These are phyloP conservation scores for Debaryomyces prosopidis DNA, from an alignment of 805 yeast species.

Conservation along the genomic window DNA sequence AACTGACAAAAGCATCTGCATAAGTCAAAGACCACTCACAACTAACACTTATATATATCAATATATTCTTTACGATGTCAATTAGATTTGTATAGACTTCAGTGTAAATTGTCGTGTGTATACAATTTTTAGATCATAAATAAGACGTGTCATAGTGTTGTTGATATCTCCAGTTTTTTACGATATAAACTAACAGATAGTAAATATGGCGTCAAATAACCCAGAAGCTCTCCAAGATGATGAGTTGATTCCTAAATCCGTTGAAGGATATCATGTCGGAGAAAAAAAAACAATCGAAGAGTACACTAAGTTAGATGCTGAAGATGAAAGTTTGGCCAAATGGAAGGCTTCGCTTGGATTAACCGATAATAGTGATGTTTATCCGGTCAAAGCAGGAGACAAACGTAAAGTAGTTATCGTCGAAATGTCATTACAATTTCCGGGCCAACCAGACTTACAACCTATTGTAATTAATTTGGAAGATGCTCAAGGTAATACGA, in stretches of 20 bases:
- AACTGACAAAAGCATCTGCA: too few relatives aligned
- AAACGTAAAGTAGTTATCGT: conserved; percentile 75
- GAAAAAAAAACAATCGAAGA: conserved; percentile 81
- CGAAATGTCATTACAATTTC: conserved; percentile 70
- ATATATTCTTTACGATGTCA: too few relatives aligned
- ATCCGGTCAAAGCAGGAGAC: conserved; percentile 72
- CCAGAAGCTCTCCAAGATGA: conserved; percentile 33
- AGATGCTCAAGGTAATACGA: conserved; percentile 53
- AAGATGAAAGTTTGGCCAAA: conserved; percentile 85
- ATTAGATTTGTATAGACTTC: too few relatives aligned
- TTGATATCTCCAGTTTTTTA: background rate
- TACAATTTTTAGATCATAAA: background rate
- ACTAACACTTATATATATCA: too few relatives aligned
- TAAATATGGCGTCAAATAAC: conserved; percentile 9
- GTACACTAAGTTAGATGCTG: conserved; percentile 79
- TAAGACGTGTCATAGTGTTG: background rate
- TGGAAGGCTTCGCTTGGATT: conserved; percentile 92
- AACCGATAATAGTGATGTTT: conserved; percentile 49
- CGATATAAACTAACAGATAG: background rate
- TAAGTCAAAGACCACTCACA: too few relatives aligned
- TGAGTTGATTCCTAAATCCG: conserved; percentile 62
- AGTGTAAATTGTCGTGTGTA: background rate
- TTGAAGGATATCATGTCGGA: conserved; percentile 63
- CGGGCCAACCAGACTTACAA: conserved; percentile 53
- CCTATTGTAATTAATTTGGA: conserved; percentile 74